Evolutionary conservation across 495 filamentous ascomycete genomes (phyloP), one percentile per base, ranked within the genome.

Genomic region (Cercophora newfieldiana): DNA sequence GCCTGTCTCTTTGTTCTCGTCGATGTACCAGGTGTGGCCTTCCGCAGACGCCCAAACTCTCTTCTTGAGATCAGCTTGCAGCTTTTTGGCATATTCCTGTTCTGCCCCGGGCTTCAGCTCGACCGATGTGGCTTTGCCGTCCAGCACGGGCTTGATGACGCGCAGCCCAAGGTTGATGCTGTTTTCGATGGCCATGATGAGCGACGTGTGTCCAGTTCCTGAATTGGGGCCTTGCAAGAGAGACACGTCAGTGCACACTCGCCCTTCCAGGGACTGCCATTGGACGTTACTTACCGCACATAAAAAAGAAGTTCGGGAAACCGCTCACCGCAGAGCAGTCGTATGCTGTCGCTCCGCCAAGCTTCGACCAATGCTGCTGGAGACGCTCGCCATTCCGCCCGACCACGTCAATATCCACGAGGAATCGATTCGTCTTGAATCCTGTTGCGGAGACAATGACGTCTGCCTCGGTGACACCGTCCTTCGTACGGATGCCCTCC

Each of bases 241-340:
- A 68, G 68, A 22, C 5, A 56, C 21, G 26, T 24, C 21, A 68
- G 24, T 28, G 48, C 8, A 25, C 50, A 30, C 30, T 30, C 6
- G 29, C 26, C 29, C 24, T 26, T 3, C 21, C 28, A 4, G 30
- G 18, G 16, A 25, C 19, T 16, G 10, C 57, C n/a, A n/a, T n/a
- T 28, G 51, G 16, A 19, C 26, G 53, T 2, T 21, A 48, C 67
- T 53, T 44, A 71, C 70, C 77, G 24, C 68, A 65, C 0, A 80
- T 29, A 29, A 82, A 51, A 3, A 75, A 79, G 57, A 83, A 75
- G 62, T 83, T 83, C 8, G 80, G 80, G 61, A 80, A 82, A n/a
- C 74, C 72, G 64, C 70, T 69, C 7, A 83, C 50, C 18, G 61
- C 63, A 0, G 71, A 68, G 6, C 69, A 74, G 44, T 77, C 68